These are phyloP conservation scores for Venturia aucupariae DNA, from an alignment of 2,329 filamentous ascomycete genomes.

Conservation along the genomic window DNA sequence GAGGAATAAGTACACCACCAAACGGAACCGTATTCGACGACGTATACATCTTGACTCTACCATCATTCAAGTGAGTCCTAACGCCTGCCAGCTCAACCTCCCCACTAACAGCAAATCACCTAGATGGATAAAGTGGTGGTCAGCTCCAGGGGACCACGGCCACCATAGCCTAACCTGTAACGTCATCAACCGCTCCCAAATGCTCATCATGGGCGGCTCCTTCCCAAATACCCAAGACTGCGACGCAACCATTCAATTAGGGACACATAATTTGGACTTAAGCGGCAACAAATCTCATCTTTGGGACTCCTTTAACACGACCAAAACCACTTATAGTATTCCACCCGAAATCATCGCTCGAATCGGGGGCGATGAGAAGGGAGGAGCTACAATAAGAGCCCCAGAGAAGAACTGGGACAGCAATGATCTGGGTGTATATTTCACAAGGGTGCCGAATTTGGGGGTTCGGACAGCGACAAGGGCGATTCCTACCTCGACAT, in stretches of 20 bases:
- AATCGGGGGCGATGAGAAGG: constrained; percentile 32
- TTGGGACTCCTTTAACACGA: constrained; percentile 45
- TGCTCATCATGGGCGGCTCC: constrained; percentile 54
- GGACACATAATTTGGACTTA: constrained; percentile 47
- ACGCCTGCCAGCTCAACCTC: not conserved
- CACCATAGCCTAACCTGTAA: constrained; percentile 52
- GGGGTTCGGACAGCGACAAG: constrained; percentile 44
- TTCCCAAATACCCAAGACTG: constrained; percentile 43
- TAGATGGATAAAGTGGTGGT: constrained; percentile 49
- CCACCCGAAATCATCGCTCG: constrained; percentile 42
- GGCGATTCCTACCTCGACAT: constrained; percentile 24
- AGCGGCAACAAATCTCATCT: constrained; percentile 40
- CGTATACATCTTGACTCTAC: constrained; percentile 52
- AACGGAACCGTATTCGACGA: constrained; percentile 49
- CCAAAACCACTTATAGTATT: constrained; percentile 45
- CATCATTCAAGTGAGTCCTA: constrained; percentile 41
- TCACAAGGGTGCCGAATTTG: constrained; percentile 41
- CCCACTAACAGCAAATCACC: not conserved
- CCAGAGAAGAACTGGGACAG: constrained; percentile 45
- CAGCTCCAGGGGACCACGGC: constrained; percentile 34
- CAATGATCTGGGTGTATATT: constrained; percentile 44
- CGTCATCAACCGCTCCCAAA: constrained; percentile 36
- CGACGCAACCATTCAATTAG: constrained; percentile 45
- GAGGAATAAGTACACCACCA: constrained; percentile 42
- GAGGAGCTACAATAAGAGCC: constrained; percentile 42